Conservation (phyloP, 169 alveolate genomes). For the Cryptosporidium tyzzeri region DNA sequence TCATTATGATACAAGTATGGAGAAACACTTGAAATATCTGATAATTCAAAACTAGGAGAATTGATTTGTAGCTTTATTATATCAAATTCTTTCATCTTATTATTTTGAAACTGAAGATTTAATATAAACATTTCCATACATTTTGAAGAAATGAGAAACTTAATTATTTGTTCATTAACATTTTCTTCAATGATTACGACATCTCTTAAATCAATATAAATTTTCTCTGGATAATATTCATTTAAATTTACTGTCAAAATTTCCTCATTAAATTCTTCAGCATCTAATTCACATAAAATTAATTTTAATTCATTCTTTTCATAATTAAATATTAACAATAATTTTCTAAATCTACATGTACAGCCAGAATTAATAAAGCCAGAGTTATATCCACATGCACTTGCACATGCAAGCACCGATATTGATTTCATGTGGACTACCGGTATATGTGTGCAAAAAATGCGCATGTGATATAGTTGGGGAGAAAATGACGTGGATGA, state of each 20-base stretch:
- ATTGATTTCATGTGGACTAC: conserved; percentile 13
- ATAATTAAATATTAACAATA: conserved; percentile 5
- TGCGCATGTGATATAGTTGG: conserved; percentile 5
- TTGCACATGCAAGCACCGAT: not conserved
- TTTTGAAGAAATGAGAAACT: conserved; percentile 12
- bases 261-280: not conserved
- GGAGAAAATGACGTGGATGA: not conserved
- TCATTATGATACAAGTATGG: not conserved
- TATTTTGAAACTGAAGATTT: not conserved
- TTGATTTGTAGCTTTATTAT: not conserved
- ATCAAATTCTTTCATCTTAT: not conserved
- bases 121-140: conserved; percentile 1
- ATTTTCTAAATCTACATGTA: not conserved
- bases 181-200: conserved; percentile 13
- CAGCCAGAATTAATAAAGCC: not conserved
- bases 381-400: not conserved
- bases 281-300: not conserved
- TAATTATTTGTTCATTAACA: not conserved
- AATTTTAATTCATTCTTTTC: conserved; percentile 5
- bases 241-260: not conserved
- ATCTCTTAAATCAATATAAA: conserved; percentile 18
- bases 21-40: conserved; percentile 18
- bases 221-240: not conserved
- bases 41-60: not conserved
- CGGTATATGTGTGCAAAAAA: conserved; percentile 16